These are phyloP conservation scores for Apiotrichum montevideense DNA, from an alignment of 1,284 basidiomycete species.

Conservation along the genomic window DNA sequence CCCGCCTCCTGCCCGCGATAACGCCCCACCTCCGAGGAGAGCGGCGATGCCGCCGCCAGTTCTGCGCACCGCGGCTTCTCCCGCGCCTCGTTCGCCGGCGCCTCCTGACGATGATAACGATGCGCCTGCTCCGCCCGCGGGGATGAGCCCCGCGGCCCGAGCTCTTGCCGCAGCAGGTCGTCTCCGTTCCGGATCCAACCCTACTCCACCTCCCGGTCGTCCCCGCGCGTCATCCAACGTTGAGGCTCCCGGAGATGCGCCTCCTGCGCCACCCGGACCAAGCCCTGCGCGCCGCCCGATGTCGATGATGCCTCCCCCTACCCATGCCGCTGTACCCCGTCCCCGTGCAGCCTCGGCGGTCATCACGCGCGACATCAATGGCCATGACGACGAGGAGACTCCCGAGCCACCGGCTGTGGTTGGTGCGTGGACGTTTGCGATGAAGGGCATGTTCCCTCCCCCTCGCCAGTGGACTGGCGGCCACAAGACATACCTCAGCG, in stretches of 20 bases:
- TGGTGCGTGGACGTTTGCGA: conserved; percentile 45
- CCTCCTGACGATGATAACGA: conserved; percentile 23
- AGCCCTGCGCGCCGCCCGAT: conserved; percentile 22
- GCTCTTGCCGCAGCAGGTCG: conserved; percentile 16
- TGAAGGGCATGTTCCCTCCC: conserved; percentile 48
- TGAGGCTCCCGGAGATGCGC: neutral
- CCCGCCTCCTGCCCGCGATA: conserved; percentile 26
- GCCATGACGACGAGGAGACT: conserved; percentile 15
- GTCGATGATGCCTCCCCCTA: conserved; percentile 15
- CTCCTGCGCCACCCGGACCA: conserved; percentile 24
- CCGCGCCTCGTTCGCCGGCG: neutral
- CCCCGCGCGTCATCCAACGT: neutral
- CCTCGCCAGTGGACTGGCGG: conserved; percentile 37
- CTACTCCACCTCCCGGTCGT: conserved; percentile 2
- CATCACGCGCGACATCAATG: conserved; percentile 5
- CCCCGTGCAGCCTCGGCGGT: conserved; percentile 28
- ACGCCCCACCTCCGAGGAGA: neutral
- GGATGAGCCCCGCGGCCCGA: conserved; percentile 32
- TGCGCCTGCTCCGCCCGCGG: conserved; percentile 30
- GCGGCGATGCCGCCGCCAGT: neutral
- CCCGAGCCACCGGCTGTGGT: conserved; percentile 42
- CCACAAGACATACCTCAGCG: conserved; percentile 42
- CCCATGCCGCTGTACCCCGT: conserved; percentile 19
- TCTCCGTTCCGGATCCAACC: conserved; percentile 9
- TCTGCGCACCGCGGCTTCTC: neutral